Percentiles rank a stretch among this genome's conserved stretches.
Conservation (phyloP, 306 rosid genomes). For the Rubus parviflorus region DNA sequence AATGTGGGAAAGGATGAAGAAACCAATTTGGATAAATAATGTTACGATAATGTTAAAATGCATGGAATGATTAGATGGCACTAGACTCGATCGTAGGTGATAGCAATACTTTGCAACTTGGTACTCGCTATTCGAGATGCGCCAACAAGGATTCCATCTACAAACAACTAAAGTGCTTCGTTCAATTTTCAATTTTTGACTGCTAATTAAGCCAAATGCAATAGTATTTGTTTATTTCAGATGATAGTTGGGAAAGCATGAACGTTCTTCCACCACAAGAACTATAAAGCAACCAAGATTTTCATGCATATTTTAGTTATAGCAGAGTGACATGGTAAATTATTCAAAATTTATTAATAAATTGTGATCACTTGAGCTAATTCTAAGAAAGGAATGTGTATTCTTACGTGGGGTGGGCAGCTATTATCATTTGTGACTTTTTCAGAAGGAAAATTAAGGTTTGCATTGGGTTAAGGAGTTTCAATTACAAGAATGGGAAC, state of each 20-base stretch:
- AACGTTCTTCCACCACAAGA: background rate
- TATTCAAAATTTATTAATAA: too few relatives aligned
- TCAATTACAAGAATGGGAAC: slow-evolving; percentile 20
- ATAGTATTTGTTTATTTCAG: too few relatives aligned
- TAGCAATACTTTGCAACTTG: slow-evolving; percentile 34
- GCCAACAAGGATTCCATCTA: slow-evolving; percentile 38
- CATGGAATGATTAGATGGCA: slow-evolving; percentile 36
- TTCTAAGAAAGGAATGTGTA: background rate
- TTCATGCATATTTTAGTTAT: too few relatives aligned
- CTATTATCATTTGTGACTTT: background rate
- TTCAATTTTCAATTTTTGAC: background rate
- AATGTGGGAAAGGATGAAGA: background rate
- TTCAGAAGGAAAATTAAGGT: background rate
- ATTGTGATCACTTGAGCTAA: too few relatives aligned
- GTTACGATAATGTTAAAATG: slow-evolving; percentile 20
- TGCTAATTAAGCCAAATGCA: background rate
- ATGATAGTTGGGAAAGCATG: too few relatives aligned
- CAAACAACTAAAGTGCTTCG: background rate
- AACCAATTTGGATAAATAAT: slow-evolving; percentile 13
- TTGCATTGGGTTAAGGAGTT: slow-evolving; percentile 1
- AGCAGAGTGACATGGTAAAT: too few relatives aligned
- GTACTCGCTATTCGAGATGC: slow-evolving; percentile 25
- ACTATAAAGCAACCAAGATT: too few relatives aligned
- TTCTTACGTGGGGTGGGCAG: background rate
- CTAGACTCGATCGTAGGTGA: slow-evolving; percentile 11